Evolutionary conservation across 805 yeast species (phyloP), one percentile per base, ranked within the genome.

Genomic region (Yamadazyma takamatsuzukensis): DNA sequence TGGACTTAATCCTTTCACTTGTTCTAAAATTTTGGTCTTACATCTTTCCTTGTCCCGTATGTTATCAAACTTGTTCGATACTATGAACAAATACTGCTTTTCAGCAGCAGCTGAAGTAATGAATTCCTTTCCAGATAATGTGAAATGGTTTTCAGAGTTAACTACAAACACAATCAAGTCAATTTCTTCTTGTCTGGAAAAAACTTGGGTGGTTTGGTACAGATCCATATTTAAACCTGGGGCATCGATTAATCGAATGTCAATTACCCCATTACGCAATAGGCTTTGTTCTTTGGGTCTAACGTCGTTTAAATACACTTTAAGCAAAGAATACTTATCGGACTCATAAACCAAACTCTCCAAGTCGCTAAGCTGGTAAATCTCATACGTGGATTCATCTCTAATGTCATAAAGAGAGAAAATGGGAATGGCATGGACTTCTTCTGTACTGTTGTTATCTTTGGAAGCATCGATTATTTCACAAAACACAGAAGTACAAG

Each of bases 131-230:
- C 97, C 97, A 0, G 95, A 84, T 36, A 88, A 65, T 0, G 99
- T 93, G 53, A 93, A 83, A 53, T 93, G 97, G 50, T 93, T 94
- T 51, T 89, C 97, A 0, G 98, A 95, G 55, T 83, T 85, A 2
- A 93, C 96, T 2, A 94, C 97, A 64, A 93, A 94, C 1, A 93
- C 90, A 3, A 93, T 96, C 44, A 93, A 69, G 55, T 93, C 99
- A 41, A 93, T 93, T 51, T 93, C 98, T 51, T 93, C 97, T 62
- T 93, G 97, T 39, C 97, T 76, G 2, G 96, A 83, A 54, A 90
- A 89, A 0, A 93, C 88, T 51, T 90, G 95, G 2, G 96, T 85
- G 0, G 99, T 93, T 54, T 87, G 96, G 47, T 82, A 83, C 4
- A 93, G 84, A 49, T 90, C 97, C 71, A 88, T 72, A 54, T 93